phyloP scores from a whole-genome alignment of 371 early-diverging fungal genomes.

The Zopfochytrium polystomum region DNA sequence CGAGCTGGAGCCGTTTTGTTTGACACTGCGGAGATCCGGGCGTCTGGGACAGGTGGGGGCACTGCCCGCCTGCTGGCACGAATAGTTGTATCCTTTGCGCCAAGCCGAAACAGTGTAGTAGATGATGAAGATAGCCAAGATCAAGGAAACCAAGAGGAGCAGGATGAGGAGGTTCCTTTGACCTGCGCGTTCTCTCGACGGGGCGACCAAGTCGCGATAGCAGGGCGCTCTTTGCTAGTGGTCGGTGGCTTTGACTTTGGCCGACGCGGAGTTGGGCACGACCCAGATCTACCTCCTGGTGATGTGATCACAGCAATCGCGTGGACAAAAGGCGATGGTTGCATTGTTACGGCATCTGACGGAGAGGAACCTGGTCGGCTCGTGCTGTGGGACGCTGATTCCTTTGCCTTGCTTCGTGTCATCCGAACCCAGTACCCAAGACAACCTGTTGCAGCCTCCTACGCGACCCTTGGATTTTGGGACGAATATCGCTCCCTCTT shows the following conservation, averaged over 20 bases:
- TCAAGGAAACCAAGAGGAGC: too few relatives aligned
- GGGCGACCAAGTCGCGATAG: slow-evolving; percentile 19
- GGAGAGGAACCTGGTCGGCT: slow-evolving; percentile 27
- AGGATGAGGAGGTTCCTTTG: too few relatives aligned
- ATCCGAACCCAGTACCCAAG: slow-evolving; percentile 22
- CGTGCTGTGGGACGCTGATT: slow-evolving; percentile 28
- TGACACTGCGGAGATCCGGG: slow-evolving; percentile 27
- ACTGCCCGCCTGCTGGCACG: slow-evolving; percentile 21
- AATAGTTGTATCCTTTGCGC: too few relatives aligned
- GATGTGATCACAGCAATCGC: slow-evolving; percentile 29
- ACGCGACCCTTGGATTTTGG: slow-evolving; percentile 25
- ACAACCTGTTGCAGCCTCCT: slow-evolving; percentile 22
- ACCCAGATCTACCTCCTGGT: slow-evolving; percentile 24
- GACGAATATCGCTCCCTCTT: slow-evolving; percentile 24
- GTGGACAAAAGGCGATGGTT: slow-evolving; percentile 29
- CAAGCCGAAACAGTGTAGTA: too few relatives aligned
- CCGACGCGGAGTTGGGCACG: slow-evolving; percentile 16
- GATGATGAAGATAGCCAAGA: too few relatives aligned
- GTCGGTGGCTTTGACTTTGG: too few relatives aligned
- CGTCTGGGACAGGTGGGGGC: slow-evolving; percentile 19
- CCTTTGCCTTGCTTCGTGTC: slow-evolving; percentile 21
- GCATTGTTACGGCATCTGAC: slow-evolving; percentile 31
- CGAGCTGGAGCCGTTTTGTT: slow-evolving; percentile 16
- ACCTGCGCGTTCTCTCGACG: slow-evolving; percentile 19
- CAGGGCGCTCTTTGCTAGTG: slow-evolving; percentile 9